A percentile compares a stretch with the other conserved stretches of the same genome.
Conservation (phyloP, 768 basidiomycete genomes). For the Boletus vinaceobasis region DNA sequence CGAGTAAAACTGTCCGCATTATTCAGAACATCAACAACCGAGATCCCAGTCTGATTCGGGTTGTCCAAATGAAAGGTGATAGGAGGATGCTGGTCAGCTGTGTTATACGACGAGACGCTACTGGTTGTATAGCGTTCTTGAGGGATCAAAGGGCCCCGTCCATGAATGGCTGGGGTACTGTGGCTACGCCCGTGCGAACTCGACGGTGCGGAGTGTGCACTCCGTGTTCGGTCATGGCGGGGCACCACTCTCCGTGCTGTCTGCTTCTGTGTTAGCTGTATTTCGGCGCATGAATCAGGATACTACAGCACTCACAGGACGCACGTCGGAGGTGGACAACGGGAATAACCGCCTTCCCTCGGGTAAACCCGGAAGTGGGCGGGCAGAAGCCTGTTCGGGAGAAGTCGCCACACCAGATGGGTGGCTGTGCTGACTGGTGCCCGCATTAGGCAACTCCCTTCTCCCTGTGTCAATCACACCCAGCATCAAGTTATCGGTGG, state of each 20-base stretch:
- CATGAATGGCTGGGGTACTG: slow-evolving; percentile 1
- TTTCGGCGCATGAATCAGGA: background rate
- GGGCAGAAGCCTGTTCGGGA: slow-evolving; percentile 3
- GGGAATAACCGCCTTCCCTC: slow-evolving; percentile 14
- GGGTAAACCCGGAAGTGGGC: slow-evolving; percentile 16
- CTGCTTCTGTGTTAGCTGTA: slow-evolving; percentile 20
- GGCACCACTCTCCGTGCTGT: slow-evolving; percentile 16
- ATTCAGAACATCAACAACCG: slow-evolving; percentile 58
- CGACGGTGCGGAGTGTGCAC: slow-evolving; percentile 11
- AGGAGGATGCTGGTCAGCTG: slow-evolving; percentile 40
- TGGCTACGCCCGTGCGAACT: slow-evolving; percentile 1
- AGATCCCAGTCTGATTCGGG: slow-evolving; percentile 56
- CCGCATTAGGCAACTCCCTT: background rate
- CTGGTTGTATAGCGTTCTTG: slow-evolving; percentile 22
- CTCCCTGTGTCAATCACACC: slow-evolving; percentile 9
- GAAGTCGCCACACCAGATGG: slow-evolving; percentile 13
- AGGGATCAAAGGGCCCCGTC: slow-evolving; percentile 22
- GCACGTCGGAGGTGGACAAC: slow-evolving; percentile 6
- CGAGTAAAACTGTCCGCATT: slow-evolving; percentile 44
- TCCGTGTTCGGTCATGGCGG: slow-evolving; percentile 10
- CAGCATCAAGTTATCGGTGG: background rate
- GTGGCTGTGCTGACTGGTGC: slow-evolving; percentile 18
- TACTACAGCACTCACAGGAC: slow-evolving; percentile 15
- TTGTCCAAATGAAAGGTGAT: slow-evolving; percentile 58
- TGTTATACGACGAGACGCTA: slow-evolving; percentile 4